phyloP scores from a whole-genome alignment of 176 grass and related monocot genomes.

The Lolium rigidum region DNA sequence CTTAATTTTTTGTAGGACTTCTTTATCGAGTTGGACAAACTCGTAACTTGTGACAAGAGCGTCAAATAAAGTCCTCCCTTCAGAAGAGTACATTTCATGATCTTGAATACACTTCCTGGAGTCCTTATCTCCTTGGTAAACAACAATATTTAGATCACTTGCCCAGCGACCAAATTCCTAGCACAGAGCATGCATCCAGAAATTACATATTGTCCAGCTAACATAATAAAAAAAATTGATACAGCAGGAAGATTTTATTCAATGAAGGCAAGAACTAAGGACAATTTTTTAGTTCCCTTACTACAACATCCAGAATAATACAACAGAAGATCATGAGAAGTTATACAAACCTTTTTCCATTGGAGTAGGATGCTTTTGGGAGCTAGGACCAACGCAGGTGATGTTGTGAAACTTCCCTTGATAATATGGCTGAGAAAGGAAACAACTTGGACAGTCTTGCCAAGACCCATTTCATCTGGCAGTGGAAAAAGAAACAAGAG shows the following conservation, averaged over 20 bases:
- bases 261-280: conserved; percentile 23
- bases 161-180: conserved; percentile 74
- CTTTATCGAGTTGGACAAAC: conserved; percentile 59
- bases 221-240: conserved; percentile 1
- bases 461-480: conserved; percentile 88
- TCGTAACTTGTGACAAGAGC: conserved; percentile 81
- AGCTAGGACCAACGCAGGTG: conserved; percentile 63
- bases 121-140: conserved; percentile 74
- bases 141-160: conserved; percentile 60
- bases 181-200: not conserved
- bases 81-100: conserved; percentile 71
- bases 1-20: conserved; percentile 60
- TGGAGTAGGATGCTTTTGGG: conserved; percentile 83
- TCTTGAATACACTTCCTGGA: conserved; percentile 59
- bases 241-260: conserved; percentile 1
- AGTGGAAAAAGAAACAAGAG: conserved; percentile 35
- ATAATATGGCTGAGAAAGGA: conserved; percentile 66
- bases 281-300: not conserved
- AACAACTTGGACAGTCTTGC: conserved; percentile 80
- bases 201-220: not conserved
- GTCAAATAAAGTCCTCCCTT: conserved; percentile 60
- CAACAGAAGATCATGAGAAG: conserved; percentile 1
- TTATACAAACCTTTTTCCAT: conserved; percentile 73
- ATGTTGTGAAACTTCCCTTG: conserved; percentile 38
- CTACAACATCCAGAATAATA: not conserved